Conservation (phyloP, 345 rosid genomes). For the Anastatica hierochuntica region DNA sequence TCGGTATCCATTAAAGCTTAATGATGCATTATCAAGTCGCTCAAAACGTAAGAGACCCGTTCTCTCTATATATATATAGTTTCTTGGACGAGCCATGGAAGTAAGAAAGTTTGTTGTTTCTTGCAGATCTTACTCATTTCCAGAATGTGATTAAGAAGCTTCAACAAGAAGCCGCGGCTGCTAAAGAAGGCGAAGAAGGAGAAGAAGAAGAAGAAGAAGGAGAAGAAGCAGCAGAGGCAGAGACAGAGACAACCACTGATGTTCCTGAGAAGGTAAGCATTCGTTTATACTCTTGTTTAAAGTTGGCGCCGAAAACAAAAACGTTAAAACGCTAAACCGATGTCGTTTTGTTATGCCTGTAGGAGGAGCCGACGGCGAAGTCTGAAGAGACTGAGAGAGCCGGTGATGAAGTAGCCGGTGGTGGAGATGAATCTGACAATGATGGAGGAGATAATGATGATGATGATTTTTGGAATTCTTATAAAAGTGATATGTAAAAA, state of each 20-base stretch:
- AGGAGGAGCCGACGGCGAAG: conserved; percentile 36
- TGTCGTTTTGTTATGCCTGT: conserved; percentile 10
- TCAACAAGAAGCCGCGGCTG: conserved; percentile 39
- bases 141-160: conserved; percentile 51
- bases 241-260: conserved; percentile 26
- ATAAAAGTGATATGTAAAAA: conserved; percentile 11
- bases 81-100: background rate
- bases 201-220: conserved; percentile 23
- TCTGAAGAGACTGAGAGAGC: conserved; percentile 22
- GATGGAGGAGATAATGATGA: conserved; percentile 25
- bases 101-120: background rate
- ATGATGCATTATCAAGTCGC: conserved; percentile 49
- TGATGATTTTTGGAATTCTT: conserved; percentile 15
- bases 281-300: background rate
- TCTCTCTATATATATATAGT: background rate
- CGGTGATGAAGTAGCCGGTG: conserved; percentile 17
- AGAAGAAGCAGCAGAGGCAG: conserved; percentile 16
- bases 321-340: background rate
- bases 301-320: background rate
- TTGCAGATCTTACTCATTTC: conserved; percentile 54
- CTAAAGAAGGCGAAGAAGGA: conserved; percentile 26
- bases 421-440: conserved; percentile 24
- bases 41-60: conserved; percentile 33
- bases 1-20: conserved; percentile 41
- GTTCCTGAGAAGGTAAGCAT: conserved; percentile 15